Evolutionary conservation across 2,329 filamentous ascomycete genomes (phyloP).

Genomic region (Tolypocladium endophyticum): DNA sequence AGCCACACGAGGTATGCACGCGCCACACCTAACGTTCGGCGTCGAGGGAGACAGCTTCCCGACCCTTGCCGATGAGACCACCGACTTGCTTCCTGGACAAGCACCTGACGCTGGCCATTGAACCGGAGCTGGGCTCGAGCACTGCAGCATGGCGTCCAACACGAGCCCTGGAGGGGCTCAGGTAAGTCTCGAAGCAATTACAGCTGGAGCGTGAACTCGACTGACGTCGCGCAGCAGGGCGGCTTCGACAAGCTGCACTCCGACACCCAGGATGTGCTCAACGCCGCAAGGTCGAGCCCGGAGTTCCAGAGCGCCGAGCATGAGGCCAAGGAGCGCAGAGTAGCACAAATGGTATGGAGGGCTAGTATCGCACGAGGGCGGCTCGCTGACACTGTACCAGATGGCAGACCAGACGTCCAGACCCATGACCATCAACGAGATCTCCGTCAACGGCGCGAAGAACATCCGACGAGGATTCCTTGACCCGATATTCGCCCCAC

Average conservation of each 20-base stretch:
- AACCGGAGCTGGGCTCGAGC: neutral
- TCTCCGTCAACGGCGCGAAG: constrained; percentile 71
- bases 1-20: neutral
- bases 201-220: neutral
- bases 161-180: constrained; percentile 16
- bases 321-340: constrained; percentile 26
- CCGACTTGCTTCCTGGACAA: neutral
- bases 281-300: constrained; percentile 26
- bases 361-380: neutral
- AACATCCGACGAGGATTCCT: constrained; percentile 81
- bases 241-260: constrained; percentile 29
- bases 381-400: constrained; percentile 14
- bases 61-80: neutral
- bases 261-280: constrained; percentile 24
- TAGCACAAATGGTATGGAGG: constrained; percentile 24
- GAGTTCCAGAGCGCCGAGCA: constrained; percentile 25
- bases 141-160: constrained; percentile 22
- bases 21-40: neutral
- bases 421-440: constrained; percentile 77
- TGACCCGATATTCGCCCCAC: constrained; percentile 65
- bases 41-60: neutral
- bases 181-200: constrained; percentile 13
- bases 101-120: neutral
- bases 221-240: constrained; percentile 14
- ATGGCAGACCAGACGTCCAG: constrained; percentile 66